Conservation (phyloP, 495 filamentous ascomycete species). For the Lasiosphaeria hispida region DNA sequence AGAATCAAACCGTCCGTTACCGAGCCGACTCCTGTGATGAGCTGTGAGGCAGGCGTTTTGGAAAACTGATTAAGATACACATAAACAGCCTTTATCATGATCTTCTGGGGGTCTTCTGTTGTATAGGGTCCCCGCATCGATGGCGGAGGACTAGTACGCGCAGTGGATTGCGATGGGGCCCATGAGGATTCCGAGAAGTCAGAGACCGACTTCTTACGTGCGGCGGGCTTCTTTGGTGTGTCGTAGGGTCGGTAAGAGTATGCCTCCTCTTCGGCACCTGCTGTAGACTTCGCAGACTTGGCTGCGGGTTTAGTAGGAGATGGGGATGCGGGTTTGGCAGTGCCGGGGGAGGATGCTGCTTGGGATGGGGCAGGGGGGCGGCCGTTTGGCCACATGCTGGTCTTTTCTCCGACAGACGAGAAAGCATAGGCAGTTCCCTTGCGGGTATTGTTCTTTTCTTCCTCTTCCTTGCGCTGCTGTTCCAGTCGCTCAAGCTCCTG, state of each 20-base stretch:
- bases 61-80: constrained; percentile 81
- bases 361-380: constrained; percentile 29
- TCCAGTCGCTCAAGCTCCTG: constrained; percentile 11
- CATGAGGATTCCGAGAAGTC: constrained; percentile 83
- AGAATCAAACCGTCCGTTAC: constrained; percentile 87
- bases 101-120: constrained; percentile 90
- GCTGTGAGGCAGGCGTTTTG: constrained; percentile 74
- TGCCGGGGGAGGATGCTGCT: constrained; percentile 24
- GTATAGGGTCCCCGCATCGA: constrained; percentile 70
- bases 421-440: constrained; percentile 48
- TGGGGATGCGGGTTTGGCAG: constrained; percentile 16
- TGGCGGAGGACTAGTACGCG: constrained; percentile 82
- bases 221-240: constrained; percentile 54
- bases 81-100: constrained; percentile 89
- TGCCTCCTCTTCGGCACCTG: constrained; percentile 61
- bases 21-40: constrained; percentile 69
- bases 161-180: constrained; percentile 74
- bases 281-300: constrained; percentile 57
- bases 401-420: constrained; percentile 55
- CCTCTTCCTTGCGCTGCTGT: constrained; percentile 29
- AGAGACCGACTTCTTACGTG: constrained; percentile 54
- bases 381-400: constrained; percentile 55
- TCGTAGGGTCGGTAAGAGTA: constrained; percentile 86
- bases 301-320: constrained; percentile 31
- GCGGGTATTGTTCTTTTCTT: constrained; percentile 34